Base-by-base conservation (phyloP, 1,139 yeast species). In the Saccharomycopsis hybrid region DNA sequence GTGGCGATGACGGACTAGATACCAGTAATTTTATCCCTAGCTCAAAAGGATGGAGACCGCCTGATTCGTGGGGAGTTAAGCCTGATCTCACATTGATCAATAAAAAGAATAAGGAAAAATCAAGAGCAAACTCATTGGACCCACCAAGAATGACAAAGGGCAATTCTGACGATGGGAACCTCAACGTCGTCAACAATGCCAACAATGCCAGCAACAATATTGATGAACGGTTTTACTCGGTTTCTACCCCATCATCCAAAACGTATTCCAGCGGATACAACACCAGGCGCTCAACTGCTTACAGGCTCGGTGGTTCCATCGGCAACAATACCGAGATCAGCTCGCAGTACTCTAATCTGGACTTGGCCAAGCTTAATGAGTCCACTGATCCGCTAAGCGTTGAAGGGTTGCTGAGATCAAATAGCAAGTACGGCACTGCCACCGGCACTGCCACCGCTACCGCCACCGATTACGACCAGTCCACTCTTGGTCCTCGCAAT, bases 11-110 rank as follows among this genome's bases (percentile, higher is more conserved):
- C n/a, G 18, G 35, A 28, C 18, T 18, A 18, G 40, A 37, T n/a
- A 4, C 18, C 8, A 24, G 2, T 11, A 50, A 51, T 52, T 38
- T 28, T 30, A 9, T 43, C 2, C 24, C 30, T n/a, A 7, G 41
- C 27, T 46, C 52, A 39, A 57, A 57, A 53, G 67, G 65, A 7
- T 79, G 92, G 92, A 72, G 71, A 37, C 85, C 92, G 1, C 92
- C 92, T 0, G 90, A 84, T 60, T 78, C 85, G 60, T 84, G 92
- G 92, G 90, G 82, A 57, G 87, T 83, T 5, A 80, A 78, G 56
- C 67, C 68, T 3, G 73, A 60, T 5, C 46, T 55, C 41, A 50
- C 49, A 41, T 9, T 41, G 42, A 55, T 53, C 35, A 53, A 51
- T 37, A 50, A 54, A 36, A 47, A 51, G 24, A 44, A 13, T 25